These are phyloP conservation scores for Pseudogymnoascus sp. DNA, from an alignment of 2,329 filamentous ascomycete species.

Conservation along the genomic window DNA sequence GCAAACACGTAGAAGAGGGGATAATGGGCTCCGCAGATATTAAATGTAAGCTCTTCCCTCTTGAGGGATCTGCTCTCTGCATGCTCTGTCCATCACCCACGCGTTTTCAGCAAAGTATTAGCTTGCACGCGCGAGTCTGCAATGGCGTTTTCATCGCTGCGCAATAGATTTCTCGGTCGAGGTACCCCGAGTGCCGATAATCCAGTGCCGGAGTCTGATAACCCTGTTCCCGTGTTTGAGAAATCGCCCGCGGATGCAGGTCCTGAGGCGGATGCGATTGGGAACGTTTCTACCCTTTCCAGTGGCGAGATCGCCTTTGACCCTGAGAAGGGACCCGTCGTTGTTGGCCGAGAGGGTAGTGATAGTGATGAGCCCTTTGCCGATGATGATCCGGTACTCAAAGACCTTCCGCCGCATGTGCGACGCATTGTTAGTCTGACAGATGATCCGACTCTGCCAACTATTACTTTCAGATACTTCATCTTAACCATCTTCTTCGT, in stretches of 20 bases:
- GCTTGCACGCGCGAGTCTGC: neutral
- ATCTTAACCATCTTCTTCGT: conserved; percentile 48
- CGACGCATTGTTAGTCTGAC: conserved; percentile 50
- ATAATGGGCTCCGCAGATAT: neutral
- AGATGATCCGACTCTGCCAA: conserved; percentile 48
- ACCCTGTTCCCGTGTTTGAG: neutral
- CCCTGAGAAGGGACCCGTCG: neutral
- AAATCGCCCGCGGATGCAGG: neutral
- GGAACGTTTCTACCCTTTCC: neutral
- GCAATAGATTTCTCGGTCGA: neutral
- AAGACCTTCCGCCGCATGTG: conserved; percentile 47
- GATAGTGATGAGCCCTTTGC: conserved; percentile 19
- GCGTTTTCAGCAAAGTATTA: neutral
- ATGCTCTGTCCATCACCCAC: neutral
- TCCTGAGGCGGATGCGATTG: neutral
- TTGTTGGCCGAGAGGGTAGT: neutral
- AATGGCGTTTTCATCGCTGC: neutral
- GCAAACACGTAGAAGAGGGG: neutral
- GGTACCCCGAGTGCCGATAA: neutral
- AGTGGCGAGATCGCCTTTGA: neutral
- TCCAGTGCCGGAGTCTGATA: neutral
- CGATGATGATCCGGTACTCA: conserved; percentile 45
- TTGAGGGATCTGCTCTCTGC: neutral
- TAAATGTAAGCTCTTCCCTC: neutral
- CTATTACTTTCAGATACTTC: conserved; percentile 54